Evolutionary conservation across 176 grass and related monocot genomes (phyloP), one percentile per base, ranked within the genome.

Genomic region (Canna indica): DNA sequence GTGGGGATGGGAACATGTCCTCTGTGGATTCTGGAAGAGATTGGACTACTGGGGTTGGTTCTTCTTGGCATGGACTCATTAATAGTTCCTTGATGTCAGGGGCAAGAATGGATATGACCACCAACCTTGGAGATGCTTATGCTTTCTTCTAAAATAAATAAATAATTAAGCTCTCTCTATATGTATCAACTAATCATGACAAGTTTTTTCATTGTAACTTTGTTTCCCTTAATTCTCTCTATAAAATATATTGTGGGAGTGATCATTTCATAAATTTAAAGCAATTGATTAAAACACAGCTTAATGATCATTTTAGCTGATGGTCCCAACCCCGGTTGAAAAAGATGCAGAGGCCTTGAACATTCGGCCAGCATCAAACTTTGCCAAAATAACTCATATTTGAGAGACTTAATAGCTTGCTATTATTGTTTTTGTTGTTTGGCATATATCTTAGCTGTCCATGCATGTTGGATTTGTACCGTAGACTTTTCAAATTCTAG

Each of bases 61-160:
- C 59, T 33, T 76, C 63, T 18, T 76, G 74, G 74, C 63, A 52
- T 76, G 74, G 74, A 16, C 74, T 76, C 33, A 39, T 68, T 31
- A 67, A 67, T 41, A 67, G 74, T 42, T 76, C 74, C 62, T 32
- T 76, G 62, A 76, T 76, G 31, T 54, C 36, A 18, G 65, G 22
- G 20, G 34, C 65, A 46, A 42, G 65, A 12, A 44, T 26, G n/a
- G 39, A 63, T 33, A 18, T 33, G 59, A 33, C 29, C 30, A 17
- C 59, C 17, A 16, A 5, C 30, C 4, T 16, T 17, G 59, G 30
- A 63, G 28, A 63, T 34, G 29, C 28, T 5, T 63, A 63, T 34
- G 59, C 59, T 33, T 63, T 63, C 59, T 34, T 63, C 59, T 63
- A 13, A 63, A 1, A 12, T 53, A 53, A 53, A 22, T 56, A 56